Conservation (phyloP, 257 asterid species). For the Coffea eugenioides region DNA sequence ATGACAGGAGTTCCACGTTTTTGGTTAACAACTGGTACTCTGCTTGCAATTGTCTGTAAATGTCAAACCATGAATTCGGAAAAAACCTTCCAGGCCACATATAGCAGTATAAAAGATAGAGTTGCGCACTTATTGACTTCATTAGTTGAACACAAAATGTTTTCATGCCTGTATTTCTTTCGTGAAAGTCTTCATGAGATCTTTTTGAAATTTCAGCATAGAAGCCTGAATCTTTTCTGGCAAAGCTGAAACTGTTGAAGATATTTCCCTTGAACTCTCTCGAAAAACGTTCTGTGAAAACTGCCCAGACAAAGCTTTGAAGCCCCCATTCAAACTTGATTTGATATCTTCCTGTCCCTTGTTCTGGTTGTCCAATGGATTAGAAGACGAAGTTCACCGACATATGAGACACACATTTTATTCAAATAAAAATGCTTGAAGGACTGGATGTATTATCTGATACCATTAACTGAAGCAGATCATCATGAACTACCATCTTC, state of each 20-base stretch:
- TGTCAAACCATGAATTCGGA: constrained; percentile 24
- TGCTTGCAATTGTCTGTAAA: constrained; percentile 56
- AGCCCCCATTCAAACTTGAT: constrained; percentile 44
- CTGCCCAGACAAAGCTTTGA: constrained; percentile 57
- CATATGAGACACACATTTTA: constrained; percentile 9
- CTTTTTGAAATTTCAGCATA: constrained; percentile 48
- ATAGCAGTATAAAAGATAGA: constrained; percentile 16
- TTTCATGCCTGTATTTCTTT: constrained; percentile 67
- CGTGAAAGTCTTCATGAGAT: constrained; percentile 48
- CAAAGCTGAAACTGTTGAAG: constrained; percentile 48
- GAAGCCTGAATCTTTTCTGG: constrained; percentile 52
- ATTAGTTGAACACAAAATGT: not conserved
- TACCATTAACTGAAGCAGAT: constrained; percentile 72
- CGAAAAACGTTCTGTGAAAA: constrained; percentile 42
- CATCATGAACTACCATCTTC: constrained; percentile 63
- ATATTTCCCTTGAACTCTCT: constrained; percentile 42
- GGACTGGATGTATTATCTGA: constrained; percentile 21
- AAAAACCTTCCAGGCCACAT: constrained; percentile 22
- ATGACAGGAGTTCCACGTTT: constrained; percentile 36
- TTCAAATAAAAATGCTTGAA: constrained; percentile 20
- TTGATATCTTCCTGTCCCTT: constrained; percentile 84
- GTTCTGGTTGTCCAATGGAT: constrained; percentile 45
- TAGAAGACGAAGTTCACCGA: constrained; percentile 23
- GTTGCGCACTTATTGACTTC: not conserved
- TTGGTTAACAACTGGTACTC: constrained; percentile 36